Conservation (phyloP, 495 filamentous ascomycete genomes). For the Pyrenula aspistea region DNA sequence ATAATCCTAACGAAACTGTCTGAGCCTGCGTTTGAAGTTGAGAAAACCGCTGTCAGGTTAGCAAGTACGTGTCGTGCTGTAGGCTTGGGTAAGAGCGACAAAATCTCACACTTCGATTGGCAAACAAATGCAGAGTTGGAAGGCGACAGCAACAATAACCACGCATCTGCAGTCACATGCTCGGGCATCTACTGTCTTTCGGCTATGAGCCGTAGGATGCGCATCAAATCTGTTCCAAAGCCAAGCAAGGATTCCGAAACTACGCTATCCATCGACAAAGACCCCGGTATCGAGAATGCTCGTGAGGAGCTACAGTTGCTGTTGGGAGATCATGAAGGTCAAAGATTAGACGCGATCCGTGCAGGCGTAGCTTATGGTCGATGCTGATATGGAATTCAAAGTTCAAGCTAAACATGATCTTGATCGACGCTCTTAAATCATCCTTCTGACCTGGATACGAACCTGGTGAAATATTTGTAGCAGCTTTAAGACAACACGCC, state of each 20-base stretch:
- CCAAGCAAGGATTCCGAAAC: not conserved
- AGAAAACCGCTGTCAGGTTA: not conserved
- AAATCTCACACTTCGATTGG: not conserved
- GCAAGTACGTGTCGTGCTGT: not conserved
- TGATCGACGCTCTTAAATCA: too few relatives aligned
- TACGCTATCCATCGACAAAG: not conserved
- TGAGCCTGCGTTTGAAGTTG: not conserved
- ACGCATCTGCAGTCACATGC: not conserved
- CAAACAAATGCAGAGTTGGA: not conserved
- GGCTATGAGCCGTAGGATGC: slow-evolving; percentile 1
- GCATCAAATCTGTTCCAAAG: not conserved
- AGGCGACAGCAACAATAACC: not conserved
- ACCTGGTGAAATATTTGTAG: too few relatives aligned
- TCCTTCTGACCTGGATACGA: too few relatives aligned
- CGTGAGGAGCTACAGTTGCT: slow-evolving; percentile 2
- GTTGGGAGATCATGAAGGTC: not conserved
- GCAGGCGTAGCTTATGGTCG: not conserved
- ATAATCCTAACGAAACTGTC: slow-evolving; percentile 1
- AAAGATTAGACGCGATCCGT: not conserved
- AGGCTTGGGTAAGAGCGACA: not conserved
- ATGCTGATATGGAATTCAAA: not conserved
- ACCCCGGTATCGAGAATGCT: not conserved
- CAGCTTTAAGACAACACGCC: too few relatives aligned
- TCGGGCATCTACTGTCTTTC: not conserved
- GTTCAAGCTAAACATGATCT: too few relatives aligned